phyloP scores from a whole-genome alignment of 2,329 filamentous ascomycete species.

The Lasiodiplodia theobromae region DNA sequence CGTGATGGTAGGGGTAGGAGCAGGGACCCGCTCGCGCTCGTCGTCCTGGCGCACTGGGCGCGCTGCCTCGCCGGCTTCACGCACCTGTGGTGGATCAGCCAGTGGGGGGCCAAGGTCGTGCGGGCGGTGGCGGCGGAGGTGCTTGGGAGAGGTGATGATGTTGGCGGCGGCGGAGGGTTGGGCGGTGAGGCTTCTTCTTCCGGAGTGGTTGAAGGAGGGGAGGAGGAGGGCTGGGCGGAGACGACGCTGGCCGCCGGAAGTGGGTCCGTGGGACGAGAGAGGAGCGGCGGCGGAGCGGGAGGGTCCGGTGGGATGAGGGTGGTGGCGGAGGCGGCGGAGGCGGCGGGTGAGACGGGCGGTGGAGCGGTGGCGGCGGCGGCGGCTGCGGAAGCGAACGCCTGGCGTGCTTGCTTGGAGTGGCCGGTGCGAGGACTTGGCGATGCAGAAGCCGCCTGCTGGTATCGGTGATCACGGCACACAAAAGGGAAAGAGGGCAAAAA shows the following conservation, averaged over 20 bases:
- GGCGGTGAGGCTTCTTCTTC: neutral
- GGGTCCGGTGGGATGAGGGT: neutral
- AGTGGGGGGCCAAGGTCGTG: conserved; percentile 1
- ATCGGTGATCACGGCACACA: conserved; percentile 4
- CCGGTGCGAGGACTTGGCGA: conserved; percentile 7
- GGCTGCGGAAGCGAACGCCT: neutral
- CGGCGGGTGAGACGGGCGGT: neutral
- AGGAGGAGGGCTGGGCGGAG: neutral
- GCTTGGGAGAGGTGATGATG: neutral
- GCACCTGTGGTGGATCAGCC: conserved; percentile 7
- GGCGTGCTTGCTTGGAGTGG: conserved; percentile 4
- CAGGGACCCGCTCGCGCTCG: neutral
- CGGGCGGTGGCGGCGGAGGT: conserved; percentile 4
- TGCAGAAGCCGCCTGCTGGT: neutral
- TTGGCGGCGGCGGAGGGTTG: neutral
- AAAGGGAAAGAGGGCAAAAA: neutral
- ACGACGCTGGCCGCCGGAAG: no score
- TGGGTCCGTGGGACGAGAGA: no score
- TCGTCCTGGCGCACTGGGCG: conserved; percentile 11
- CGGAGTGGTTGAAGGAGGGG: neutral
- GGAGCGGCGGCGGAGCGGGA: neutral
- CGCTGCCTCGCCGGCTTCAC: neutral
- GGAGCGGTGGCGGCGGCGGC: neutral
- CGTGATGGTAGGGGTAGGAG: no score
- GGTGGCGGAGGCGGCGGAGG: neutral